Percentiles rank a stretch among this genome's conserved stretches.
Conservation (phyloP, 371 early-diverging fungal genomes). For the Lichtheimia ramosa region DNA sequence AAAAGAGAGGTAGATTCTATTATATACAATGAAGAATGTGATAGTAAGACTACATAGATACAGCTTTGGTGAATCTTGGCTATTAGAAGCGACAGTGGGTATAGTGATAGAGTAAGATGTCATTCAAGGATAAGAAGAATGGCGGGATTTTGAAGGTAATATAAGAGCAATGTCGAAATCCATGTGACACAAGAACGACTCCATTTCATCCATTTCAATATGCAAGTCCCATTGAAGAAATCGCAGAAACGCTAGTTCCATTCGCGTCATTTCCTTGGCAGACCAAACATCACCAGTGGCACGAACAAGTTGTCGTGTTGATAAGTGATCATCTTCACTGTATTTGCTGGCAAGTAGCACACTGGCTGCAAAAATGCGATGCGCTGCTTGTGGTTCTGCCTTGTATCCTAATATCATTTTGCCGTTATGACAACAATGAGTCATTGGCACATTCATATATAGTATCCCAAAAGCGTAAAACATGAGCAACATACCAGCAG, state of each 20-base stretch:
- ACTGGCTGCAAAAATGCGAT: constrained; percentile 52
- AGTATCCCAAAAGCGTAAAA: background rate
- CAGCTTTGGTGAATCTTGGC: too few relatives aligned
- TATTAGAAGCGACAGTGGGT: too few relatives aligned
- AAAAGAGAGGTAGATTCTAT: too few relatives aligned
- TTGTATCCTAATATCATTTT: constrained; percentile 26
- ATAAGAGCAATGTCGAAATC: constrained; percentile 9
- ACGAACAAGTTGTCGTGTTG: constrained; percentile 42
- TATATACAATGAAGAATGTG: too few relatives aligned
- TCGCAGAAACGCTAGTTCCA: constrained; percentile 49
- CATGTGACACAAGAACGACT: constrained; percentile 21
- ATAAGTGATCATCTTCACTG: constrained; percentile 42
- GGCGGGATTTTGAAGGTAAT: background rate
- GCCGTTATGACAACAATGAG: constrained; percentile 3
- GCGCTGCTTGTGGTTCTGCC: constrained; percentile 51
- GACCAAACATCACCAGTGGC: constrained; percentile 55
- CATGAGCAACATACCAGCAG: constrained; percentile 26
- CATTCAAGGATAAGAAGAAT: too few relatives aligned
- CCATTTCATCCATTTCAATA: constrained; percentile 40
- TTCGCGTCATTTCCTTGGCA: constrained; percentile 49
- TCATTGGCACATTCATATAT: background rate
- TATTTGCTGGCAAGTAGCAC: constrained; percentile 48
- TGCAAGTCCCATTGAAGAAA: constrained; percentile 49
- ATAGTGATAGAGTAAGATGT: too few relatives aligned
- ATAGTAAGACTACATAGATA: too few relatives aligned